phyloP scores from a whole-genome alignment of 179 eudicot species.

The Beta corolliflora region DNA sequence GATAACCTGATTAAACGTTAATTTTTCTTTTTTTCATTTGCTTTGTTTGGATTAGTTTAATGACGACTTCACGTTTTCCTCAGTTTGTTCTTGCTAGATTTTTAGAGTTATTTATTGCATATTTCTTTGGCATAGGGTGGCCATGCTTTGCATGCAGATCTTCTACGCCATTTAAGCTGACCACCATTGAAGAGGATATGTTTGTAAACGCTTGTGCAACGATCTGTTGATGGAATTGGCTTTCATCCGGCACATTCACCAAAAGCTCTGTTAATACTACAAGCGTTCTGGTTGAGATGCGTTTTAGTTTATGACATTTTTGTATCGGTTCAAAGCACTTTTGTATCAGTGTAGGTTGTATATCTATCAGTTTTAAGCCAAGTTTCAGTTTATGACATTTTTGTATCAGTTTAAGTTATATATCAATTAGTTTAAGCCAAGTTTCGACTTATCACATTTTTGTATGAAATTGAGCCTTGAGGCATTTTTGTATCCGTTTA shows the following conservation, averaged over 20 bases:
- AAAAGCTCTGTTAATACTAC: not conserved
- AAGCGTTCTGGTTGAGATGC: too few species aligned
- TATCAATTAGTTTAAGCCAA: too few species aligned
- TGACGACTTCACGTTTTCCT: not conserved
- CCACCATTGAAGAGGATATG: not conserved
- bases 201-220: not conserved
- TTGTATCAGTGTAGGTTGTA: too few species aligned
- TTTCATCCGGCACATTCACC: not conserved
- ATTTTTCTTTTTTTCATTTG: not conserved
- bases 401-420: too few species aligned
- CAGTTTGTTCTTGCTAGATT: slow-evolving; percentile 8
- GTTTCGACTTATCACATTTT: too few species aligned
- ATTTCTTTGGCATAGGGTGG: slow-evolving; percentile 66
- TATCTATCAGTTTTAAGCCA: too few species aligned
- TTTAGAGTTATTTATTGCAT: not conserved
- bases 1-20: not conserved
- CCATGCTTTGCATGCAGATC: slow-evolving; percentile 78
- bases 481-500: too few species aligned
- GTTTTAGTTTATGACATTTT: too few species aligned
- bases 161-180: slow-evolving; percentile 47
- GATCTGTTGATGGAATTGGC: not conserved
- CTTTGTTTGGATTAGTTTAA: not conserved
- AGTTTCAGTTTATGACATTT: too few species aligned
- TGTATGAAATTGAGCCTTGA: too few species aligned
- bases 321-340: too few species aligned